A percentile compares a stretch with the other conserved stretches of the same genome.
Conservation (phyloP, 2,329 filamentous ascomycete species). For the Alternaria dauci region DNA sequence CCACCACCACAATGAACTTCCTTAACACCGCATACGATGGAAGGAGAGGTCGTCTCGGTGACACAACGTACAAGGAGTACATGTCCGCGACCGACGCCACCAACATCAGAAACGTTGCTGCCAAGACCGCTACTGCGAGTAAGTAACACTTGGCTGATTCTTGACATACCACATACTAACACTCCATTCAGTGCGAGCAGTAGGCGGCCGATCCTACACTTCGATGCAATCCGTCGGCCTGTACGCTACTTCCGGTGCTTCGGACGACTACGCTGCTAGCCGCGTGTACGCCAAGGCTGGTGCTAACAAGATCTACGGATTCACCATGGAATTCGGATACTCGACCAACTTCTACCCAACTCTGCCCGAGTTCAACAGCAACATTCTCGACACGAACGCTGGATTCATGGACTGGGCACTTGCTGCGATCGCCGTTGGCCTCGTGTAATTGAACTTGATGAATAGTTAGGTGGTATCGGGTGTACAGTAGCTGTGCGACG, state of each 20-base stretch:
- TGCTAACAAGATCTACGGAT: slow-evolving; percentile 53
- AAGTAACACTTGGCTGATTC: not conserved
- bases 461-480: not conserved
- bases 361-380: slow-evolving; percentile 51
- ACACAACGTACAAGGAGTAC: slow-evolving; percentile 63
- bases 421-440: slow-evolving; percentile 46
- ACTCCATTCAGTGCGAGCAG: slow-evolving; percentile 41
- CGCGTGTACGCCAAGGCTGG: slow-evolving; percentile 47
- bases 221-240: slow-evolving; percentile 48
- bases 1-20: slow-evolving; percentile 60
- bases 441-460: slow-evolving; percentile 17
- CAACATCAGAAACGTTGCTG: slow-evolving; percentile 46
- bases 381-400: slow-evolving; percentile 53
- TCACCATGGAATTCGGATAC: slow-evolving; percentile 38
- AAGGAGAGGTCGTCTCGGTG: slow-evolving; percentile 58
- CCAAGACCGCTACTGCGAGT: slow-evolving; percentile 43
- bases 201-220: slow-evolving; percentile 48
- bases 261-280: slow-evolving; percentile 52
- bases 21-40: slow-evolving; percentile 62
- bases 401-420: slow-evolving; percentile 54
- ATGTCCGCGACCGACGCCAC: slow-evolving; percentile 47
- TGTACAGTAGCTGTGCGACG: not conserved
- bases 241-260: slow-evolving; percentile 51
- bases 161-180: not conserved
- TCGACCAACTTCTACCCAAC: slow-evolving; percentile 54